These are phyloP conservation scores for Rhizopogon sp. DNA, from an alignment of 768 basidiomycete genomes.

Conservation along the genomic window DNA sequence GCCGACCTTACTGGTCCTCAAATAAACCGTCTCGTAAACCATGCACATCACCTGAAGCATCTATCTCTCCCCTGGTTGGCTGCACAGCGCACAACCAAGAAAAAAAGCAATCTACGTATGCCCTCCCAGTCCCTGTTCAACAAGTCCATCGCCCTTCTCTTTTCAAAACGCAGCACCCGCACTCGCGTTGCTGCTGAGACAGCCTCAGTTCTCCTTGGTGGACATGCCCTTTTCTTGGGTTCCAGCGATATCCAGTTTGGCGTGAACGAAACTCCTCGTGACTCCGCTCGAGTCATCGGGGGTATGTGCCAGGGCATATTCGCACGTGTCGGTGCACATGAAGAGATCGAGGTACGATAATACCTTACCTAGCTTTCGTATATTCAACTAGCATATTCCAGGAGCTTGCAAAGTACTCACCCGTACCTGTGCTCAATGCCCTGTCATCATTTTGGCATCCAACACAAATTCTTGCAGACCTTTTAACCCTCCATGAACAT, in stretches of 20 bases:
- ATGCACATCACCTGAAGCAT: conserved; percentile 63
- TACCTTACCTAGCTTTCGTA: background rate
- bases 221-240: conserved; percentile 86
- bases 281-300: conserved; percentile 84
- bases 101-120: conserved; percentile 40
- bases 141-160: conserved; percentile 85
- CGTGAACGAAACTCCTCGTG: conserved; percentile 84
- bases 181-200: conserved; percentile 90
- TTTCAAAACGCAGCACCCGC: conserved; percentile 90
- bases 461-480: conserved; percentile 90
- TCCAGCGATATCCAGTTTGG: conserved; percentile 91
- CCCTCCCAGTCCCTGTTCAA: conserved; percentile 73
- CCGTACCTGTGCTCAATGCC: conserved; percentile 94
- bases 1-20: conserved; percentile 81
- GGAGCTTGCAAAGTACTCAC: conserved; percentile 88
- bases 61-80: conserved; percentile 61
- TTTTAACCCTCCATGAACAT: conserved; percentile 84
- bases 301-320: conserved; percentile 97
- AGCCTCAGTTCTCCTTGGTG: conserved; percentile 72
- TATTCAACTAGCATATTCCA: conserved; percentile 24
- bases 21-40: conserved; percentile 58
- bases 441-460: conserved; percentile 96
- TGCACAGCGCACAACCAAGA: conserved; percentile 36
- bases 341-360: conserved; percentile 78
- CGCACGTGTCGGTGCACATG: conserved; percentile 90